phyloP scores from a whole-genome alignment of 495 filamentous ascomycete genomes.

The Filosporella fistucella region DNA sequence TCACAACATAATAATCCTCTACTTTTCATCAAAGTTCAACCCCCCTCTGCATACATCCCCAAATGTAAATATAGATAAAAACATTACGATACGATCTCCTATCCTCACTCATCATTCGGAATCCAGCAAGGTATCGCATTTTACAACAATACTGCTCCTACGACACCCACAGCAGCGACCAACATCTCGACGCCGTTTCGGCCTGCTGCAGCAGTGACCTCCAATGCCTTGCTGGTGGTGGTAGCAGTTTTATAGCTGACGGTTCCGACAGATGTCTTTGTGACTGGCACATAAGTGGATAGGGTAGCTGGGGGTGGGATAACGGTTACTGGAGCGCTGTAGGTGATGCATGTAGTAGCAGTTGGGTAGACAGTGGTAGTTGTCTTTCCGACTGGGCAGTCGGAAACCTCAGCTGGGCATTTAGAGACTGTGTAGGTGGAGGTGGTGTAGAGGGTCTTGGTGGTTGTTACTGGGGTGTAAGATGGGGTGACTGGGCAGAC shows the following conservation, averaged over 20 bases:
- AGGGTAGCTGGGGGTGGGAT: neutral
- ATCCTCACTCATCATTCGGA: too few species aligned
- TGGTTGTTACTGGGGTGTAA: constrained; percentile 28
- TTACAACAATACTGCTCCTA: constrained; percentile 14
- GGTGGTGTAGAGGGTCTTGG: constrained; percentile 55
- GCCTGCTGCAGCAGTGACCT: constrained; percentile 12
- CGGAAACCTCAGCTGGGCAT: constrained; percentile 49
- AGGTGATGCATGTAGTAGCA: too few species aligned
- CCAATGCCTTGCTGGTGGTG: neutral
- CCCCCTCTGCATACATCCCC: too few species aligned
- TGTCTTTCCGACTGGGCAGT: constrained; percentile 53
- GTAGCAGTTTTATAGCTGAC: neutral
- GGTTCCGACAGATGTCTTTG: constrained; percentile 1
- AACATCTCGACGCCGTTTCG: constrained; percentile 3
- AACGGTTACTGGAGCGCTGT: neutral
- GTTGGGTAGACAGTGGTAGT: constrained; percentile 52
- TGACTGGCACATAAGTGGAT: neutral
- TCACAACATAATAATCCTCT: too few species aligned
- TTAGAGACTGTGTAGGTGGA: constrained; percentile 50
- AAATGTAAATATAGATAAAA: too few species aligned
- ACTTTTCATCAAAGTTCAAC: too few species aligned
- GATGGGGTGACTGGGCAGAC: constrained; percentile 34
- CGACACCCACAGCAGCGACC: constrained; percentile 12
- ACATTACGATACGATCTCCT: too few species aligned
- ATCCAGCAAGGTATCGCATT: too few species aligned